Base-by-base conservation (phyloP, 352 stramenopile species). In the Saprolegnia diclina region DNA sequence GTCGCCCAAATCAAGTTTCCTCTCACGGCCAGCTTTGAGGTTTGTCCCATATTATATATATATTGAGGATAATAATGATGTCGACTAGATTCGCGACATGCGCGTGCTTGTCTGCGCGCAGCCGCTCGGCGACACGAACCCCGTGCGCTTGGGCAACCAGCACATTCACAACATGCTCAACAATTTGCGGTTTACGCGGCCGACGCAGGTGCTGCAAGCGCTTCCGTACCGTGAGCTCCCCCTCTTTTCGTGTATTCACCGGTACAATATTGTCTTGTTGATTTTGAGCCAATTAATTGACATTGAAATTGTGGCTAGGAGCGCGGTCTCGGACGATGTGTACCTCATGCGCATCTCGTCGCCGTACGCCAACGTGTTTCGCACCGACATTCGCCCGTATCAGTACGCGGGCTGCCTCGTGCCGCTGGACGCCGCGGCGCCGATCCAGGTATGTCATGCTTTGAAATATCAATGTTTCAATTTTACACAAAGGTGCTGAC, bases 1-100 rank as follows among this genome's bases (percentile, higher is more conserved):
- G 63, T 69, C 35, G 42, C 53, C 18, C 63, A 69, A 21, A 52
- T 69, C 45, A 69, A 69, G 63, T 69, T 69, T 62, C 63, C 63
- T 4, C 63, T 69, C 37, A 38, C 54, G 18, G 21, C 63, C 18
- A 69, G 42, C 5, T 52, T 69, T 16, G 63, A 69, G 37, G 63
- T 69, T 40, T 16, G 4, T 54, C 16, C 35, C 7, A 13, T 59
- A 19, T n/a, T n/a, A n/a, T n/a, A n/a, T n/a, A n/a, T n/a, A n/a
- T n/a, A n/a, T n/a, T n/a, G n/a, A n/a, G n/a, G n/a, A n/a, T n/a
- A n/a, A n/a, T n/a, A n/a, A n/a, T 61, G 3, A 10, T 14, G 4
- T 35, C 24, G 35, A 40, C 9, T 56, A 69, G 63, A 56, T 61
- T 11, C 63, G 63, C 14, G 63, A 69, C 22, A 69, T 69, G 63